Percentiles rank a stretch among this genome's conserved stretches.
These are phyloP conservation scores for Suhomyces maxii DNA, from an alignment of 1,139 yeast genomes.

Conservation along the genomic window DNA sequence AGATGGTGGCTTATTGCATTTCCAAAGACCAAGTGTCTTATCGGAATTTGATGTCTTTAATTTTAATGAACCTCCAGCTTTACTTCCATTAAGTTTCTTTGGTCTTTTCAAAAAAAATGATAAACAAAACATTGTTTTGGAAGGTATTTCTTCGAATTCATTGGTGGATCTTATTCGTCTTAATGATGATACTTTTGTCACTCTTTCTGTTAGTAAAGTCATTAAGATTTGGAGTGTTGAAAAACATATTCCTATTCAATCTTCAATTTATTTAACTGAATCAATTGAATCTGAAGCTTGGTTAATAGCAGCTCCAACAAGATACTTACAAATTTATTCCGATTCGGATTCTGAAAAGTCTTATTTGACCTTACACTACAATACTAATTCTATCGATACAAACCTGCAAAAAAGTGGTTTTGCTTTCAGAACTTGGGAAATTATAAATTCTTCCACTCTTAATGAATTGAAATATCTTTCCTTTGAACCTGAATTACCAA, in stretches of 20 bases:
- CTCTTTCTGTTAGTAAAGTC: slow-evolving; percentile 47
- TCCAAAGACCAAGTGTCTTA: slow-evolving; percentile 39
- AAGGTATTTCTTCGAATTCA: slow-evolving; percentile 34
- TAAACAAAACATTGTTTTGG: slow-evolving; percentile 19
- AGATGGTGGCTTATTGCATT: slow-evolving; percentile 70
- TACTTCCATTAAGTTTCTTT: slow-evolving; percentile 39
- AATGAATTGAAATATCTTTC: slow-evolving; percentile 29
- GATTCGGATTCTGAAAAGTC: slow-evolving; percentile 10
- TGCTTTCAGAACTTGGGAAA: slow-evolving; percentile 23
- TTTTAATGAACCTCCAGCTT: slow-evolving; percentile 58
- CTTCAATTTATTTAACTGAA: slow-evolving; percentile 20
- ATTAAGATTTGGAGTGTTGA: slow-evolving; percentile 58
- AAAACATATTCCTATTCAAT: slow-evolving; percentile 26
- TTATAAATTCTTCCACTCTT: slow-evolving; percentile 22
- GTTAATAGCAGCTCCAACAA: slow-evolving; percentile 35
- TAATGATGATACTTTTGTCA: slow-evolving; percentile 11
- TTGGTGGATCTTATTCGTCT: slow-evolving; percentile 31
- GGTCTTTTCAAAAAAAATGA: slow-evolving; percentile 21
- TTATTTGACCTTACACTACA: slow-evolving; percentile 20
- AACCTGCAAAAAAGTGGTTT: slow-evolving; percentile 21
- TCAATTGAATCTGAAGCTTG: slow-evolving; percentile 21
- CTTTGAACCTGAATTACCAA: slow-evolving; percentile 30
- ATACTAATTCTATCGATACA: slow-evolving; percentile 9
- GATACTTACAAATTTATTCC: slow-evolving; percentile 25
- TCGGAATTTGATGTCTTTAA: slow-evolving; percentile 50